phyloP scores from a whole-genome alignment of 176 grass and related monocot genomes.

The Pontederia crassipes region DNA sequence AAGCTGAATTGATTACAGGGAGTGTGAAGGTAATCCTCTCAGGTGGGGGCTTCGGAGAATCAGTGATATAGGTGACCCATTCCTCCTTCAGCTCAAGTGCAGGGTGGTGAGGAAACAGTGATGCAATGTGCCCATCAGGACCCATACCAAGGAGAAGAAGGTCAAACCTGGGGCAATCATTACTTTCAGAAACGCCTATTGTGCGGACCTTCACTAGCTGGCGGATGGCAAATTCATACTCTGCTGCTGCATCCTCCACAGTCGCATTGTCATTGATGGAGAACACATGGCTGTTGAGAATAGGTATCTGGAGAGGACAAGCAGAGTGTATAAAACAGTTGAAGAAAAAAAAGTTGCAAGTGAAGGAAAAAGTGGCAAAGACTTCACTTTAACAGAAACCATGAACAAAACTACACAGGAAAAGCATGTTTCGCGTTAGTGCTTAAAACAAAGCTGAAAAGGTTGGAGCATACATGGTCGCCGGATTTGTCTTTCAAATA shows the following conservation, averaged over 20 bases:
- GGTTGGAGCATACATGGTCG: background rate
- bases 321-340: background rate
- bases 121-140: conserved; percentile 66
- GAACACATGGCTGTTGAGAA: conserved; percentile 57
- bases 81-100: conserved; percentile 48
- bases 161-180: conserved; percentile 76
- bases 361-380: background rate
- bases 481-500: too few species aligned
- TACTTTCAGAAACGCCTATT: conserved; percentile 53
- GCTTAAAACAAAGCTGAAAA: background rate
- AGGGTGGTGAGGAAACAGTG: conserved; percentile 58
- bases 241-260: conserved; percentile 52
- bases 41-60: conserved; percentile 61
- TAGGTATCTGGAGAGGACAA: conserved; percentile 34
- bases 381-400: background rate
- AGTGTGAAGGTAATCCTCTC: conserved; percentile 92
- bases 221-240: conserved; percentile 79
- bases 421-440: background rate
- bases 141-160: conserved; percentile 68
- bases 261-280: conserved; percentile 76
- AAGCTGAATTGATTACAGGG: conserved; percentile 82
- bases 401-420: background rate
- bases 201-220: conserved; percentile 73
- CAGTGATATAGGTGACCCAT: conserved; percentile 78
- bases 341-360: too few species aligned